These are phyloP conservation scores for Protoeuglena noctilucae DNA, from an alignment of 139 green algal species.

Conservation along the genomic window DNA sequence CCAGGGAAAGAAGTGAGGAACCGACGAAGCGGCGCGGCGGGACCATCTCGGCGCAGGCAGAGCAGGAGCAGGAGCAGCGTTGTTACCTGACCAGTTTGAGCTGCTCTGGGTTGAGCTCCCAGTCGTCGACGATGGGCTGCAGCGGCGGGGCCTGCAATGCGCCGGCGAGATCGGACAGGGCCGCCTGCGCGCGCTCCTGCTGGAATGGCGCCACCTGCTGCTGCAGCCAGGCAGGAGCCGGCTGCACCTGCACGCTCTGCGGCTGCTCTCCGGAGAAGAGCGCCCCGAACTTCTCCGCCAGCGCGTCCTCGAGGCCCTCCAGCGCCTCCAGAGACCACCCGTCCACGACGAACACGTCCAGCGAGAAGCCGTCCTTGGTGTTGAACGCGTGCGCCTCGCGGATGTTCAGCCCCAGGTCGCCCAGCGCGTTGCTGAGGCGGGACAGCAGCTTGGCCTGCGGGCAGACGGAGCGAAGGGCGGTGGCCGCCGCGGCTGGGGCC, in stretches of 20 bases:
- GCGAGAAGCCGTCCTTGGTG: slow-evolving; percentile 73
- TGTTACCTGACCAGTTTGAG: background rate
- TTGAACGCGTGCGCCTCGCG: slow-evolving; percentile 97
- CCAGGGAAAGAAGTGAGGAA: no score
- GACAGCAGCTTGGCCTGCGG: slow-evolving; percentile 82
- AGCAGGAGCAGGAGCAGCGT: no score
- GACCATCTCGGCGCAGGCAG: no score
- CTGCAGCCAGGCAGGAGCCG: slow-evolving; percentile 1
- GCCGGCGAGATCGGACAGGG: no score
- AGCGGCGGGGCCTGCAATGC: no score
- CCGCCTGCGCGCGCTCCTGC: background rate
- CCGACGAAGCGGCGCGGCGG: no score
- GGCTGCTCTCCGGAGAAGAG: background rate
- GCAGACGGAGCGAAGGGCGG: background rate
- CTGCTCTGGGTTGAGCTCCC: slow-evolving; percentile 70
- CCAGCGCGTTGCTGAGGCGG: slow-evolving; percentile 65
- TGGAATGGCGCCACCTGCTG: slow-evolving; percentile 2
- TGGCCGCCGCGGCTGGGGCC: background rate
- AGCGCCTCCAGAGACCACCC: slow-evolving; percentile 34
- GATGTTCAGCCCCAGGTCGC: slow-evolving; percentile 91
- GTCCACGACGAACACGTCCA: slow-evolving; percentile 96
- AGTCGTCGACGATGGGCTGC: slow-evolving; percentile 71
- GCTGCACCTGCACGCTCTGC: background rate
- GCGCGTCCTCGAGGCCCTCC: background rate
- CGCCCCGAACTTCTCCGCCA: background rate